These are phyloP conservation scores for Colletotrichum caudatum DNA, from an alignment of 2,329 filamentous ascomycete species.

Conservation along the genomic window DNA sequence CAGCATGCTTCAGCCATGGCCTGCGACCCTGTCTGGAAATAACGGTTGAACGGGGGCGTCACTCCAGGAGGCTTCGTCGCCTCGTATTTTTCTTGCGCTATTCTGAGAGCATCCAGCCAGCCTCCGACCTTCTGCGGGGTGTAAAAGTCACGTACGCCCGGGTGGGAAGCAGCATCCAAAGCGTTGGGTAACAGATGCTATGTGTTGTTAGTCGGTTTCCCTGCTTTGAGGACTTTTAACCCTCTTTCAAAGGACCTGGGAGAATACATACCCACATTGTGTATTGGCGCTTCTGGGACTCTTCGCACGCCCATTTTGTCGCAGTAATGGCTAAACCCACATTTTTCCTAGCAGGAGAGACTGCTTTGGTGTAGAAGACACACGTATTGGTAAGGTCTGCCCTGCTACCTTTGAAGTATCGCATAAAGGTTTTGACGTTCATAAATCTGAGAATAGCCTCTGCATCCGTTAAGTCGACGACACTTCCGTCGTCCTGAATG, in stretches of 20 bases:
- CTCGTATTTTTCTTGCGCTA: not conserved
- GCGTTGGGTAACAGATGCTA: not conserved
- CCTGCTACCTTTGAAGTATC: not conserved
- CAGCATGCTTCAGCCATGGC: conserved; percentile 1
- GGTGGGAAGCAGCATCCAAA: not conserved
- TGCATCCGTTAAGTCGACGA: not conserved
- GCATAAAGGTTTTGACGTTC: not conserved
- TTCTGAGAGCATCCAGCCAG: not conserved
- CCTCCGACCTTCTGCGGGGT: not conserved
- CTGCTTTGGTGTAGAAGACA: not conserved
- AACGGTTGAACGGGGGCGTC: not conserved
- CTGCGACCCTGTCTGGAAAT: not conserved
- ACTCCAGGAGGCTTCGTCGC: not conserved
- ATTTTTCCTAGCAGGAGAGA: not conserved
- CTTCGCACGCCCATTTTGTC: not conserved
- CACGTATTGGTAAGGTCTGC: not conserved
- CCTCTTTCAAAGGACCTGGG: not conserved
- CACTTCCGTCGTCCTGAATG: not conserved
- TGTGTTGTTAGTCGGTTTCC: not conserved
- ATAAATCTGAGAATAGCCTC: not conserved
- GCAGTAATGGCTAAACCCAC: not conserved
- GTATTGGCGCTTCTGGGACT: not conserved
- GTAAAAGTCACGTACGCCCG: not conserved
- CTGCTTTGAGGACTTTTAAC: not conserved
- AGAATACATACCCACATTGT: not conserved